phyloP scores from a whole-genome alignment of 2,329 filamentous ascomycete species.

The Arachnopeziza araneosa region DNA sequence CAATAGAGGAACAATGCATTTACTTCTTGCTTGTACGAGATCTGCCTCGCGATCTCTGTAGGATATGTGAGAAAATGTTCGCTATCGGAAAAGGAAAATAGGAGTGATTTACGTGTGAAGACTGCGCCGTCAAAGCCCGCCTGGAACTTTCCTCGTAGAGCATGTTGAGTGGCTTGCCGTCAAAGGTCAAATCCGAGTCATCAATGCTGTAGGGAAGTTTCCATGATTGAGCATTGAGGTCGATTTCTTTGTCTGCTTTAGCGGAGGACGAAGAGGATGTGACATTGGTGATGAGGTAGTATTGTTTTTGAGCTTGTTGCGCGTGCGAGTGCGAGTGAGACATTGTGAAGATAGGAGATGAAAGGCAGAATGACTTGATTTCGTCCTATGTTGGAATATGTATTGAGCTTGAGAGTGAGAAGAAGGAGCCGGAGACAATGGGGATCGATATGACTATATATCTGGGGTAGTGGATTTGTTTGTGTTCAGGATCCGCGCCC shows the following conservation, averaged over 20 bases:
- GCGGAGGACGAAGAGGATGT: background rate
- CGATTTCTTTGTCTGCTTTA: conserved; percentile 9
- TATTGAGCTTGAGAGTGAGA: background rate
- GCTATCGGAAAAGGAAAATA: background rate
- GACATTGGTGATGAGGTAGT: conserved; percentile 1
- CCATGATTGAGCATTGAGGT: conserved; percentile 20
- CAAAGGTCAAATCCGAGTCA: conserved; percentile 26
- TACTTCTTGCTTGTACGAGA: background rate
- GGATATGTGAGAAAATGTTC: background rate
- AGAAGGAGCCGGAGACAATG: background rate
- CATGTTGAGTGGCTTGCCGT: conserved; percentile 28
- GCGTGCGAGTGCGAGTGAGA: background rate
- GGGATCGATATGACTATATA: background rate
- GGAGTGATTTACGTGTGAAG: background rate
- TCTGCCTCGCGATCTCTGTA: background rate
- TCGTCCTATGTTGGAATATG: background rate
- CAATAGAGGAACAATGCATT: background rate
- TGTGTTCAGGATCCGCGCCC: background rate
- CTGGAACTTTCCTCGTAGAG: conserved; percentile 23
- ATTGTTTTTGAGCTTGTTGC: background rate
- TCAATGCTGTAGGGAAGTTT: conserved; percentile 24
- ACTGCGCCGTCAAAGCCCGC: background rate
- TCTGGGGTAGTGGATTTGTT: background rate
- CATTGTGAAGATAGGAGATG: background rate
- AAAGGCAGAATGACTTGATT: background rate